Evolutionary conservation across 179 eudicot genomes (phyloP).

Genomic region (Spergularia azorica): DNA sequence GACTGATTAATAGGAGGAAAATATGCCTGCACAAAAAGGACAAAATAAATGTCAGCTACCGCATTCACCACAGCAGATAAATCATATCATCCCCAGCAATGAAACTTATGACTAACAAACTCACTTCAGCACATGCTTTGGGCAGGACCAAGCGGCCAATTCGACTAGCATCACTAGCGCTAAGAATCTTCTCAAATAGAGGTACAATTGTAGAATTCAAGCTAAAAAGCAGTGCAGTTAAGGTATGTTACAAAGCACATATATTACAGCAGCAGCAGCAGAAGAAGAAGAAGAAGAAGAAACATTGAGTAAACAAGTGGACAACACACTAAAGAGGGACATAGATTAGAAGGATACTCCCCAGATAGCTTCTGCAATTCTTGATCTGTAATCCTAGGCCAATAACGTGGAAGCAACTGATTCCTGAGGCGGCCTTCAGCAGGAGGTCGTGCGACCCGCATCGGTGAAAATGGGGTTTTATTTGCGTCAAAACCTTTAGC

Average conservation of each 20-base stretch:
- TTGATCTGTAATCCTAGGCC: slow-evolving; percentile 98
- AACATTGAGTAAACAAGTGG: neutral
- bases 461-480: slow-evolving; percentile 50
- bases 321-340: neutral
- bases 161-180: slow-evolving; percentile 99
- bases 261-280: neutral
- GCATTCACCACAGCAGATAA: neutral
- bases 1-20: slow-evolving; percentile 96
- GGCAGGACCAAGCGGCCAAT: slow-evolving; percentile 99
- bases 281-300: neutral
- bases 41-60: slow-evolving; percentile 23
- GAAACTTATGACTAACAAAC: slow-evolving; percentile 29
- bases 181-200: slow-evolving; percentile 88
- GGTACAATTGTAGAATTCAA: slow-evolving; percentile 91
- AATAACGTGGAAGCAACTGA: slow-evolving; percentile 96
- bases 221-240: slow-evolving; percentile 52
- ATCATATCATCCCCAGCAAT: slow-evolving; percentile 3
- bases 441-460: slow-evolving; percentile 92
- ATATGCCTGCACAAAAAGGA: slow-evolving; percentile 67
- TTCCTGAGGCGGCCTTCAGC: slow-evolving; percentile 83
- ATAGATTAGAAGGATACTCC: slow-evolving; percentile 73
- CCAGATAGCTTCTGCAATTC: slow-evolving; percentile 95
- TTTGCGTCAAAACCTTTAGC: slow-evolving; percentile 56
- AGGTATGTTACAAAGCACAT: slow-evolving; percentile 35
- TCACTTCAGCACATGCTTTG: slow-evolving; percentile 99